Evolutionary conservation across 208 protist species (phyloP).

Genomic region (Crithidia fasciculata): DNA sequence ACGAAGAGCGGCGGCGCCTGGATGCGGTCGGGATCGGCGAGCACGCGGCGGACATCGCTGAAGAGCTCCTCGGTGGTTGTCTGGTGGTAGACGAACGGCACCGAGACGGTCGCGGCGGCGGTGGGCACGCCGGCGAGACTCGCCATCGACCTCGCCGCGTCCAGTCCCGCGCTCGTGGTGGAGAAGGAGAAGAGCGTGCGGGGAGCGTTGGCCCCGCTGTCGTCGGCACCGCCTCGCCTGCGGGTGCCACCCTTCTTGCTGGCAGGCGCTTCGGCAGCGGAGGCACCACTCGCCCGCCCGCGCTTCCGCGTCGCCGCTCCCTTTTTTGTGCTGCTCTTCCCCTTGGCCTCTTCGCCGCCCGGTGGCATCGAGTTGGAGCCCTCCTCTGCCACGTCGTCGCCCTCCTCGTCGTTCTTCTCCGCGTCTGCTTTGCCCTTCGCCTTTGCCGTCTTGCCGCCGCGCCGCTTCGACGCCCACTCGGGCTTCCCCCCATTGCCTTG

Average conservation of each 20-base stretch:
- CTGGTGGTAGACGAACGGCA: constrained; percentile 49
- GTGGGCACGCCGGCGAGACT: constrained; percentile 18
- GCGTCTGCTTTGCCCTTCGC: not conserved
- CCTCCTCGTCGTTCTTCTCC: not conserved
- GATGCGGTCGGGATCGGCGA: constrained; percentile 84
- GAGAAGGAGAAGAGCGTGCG: constrained; percentile 59
- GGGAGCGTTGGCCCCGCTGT: constrained; percentile 4
- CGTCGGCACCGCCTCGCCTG: not conserved
- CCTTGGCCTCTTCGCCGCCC: not conserved
- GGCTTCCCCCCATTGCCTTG: constrained; percentile 6
- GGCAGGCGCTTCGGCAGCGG: not conserved
- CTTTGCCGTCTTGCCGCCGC: constrained; percentile 10
- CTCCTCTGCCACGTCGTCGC: not conserved
- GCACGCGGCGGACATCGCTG: constrained; percentile 42
- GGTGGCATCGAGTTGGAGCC: not conserved
- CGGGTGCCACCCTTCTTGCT: constrained; percentile 15
- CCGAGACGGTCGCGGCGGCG: constrained; percentile 18
- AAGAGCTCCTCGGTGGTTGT: constrained; percentile 50
- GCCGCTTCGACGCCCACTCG: constrained; percentile 14
- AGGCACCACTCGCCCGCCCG: not conserved
- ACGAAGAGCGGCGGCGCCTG: constrained; percentile 85
- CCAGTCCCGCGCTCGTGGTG: not conserved
- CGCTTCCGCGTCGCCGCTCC: constrained; percentile 13
- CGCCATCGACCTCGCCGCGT: not conserved
- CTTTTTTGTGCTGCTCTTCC: not conserved